Evolutionary conservation across 1,139 yeast genomes (phyloP), one percentile per base, ranked within the genome.

Genomic region (Pneumocystis canis): DNA sequence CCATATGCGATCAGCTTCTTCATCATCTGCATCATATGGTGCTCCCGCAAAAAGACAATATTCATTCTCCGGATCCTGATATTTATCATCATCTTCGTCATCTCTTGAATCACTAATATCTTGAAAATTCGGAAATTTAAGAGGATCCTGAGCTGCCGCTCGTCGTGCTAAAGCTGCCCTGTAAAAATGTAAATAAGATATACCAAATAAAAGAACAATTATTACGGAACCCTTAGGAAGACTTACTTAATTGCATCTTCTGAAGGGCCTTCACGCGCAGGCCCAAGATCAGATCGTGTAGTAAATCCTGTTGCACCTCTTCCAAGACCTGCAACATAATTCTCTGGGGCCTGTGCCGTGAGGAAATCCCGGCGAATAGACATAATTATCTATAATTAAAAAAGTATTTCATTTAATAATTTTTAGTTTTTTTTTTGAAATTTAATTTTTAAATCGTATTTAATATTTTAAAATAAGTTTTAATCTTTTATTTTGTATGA

Each of bases 261-360:
- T 7, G 78, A 76, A 54, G 74, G 70, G 5, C 74, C 75, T 31
- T 76, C 71, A 47, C 76, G 72, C 1, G 79, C 78, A 1, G 80
- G 77, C 0, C 85, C 87, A n/a, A 85, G 75, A 68, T 86, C 95
- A 1, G 92, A 87, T 65, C 89, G 80, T 0, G 96, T 87, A 0
- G 92, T 83, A 73, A 90, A 90, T 1, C 97, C 97, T 0, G 88
- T 82, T 1, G 97, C 98, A 20, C 98, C 98, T 71, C 98, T 78
- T 0, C 97, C 98, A 7, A 89, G 75, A 39, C 98, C 98, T 1
- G 97, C 87, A 54, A 89, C 81, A 71, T 92, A 92, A 5, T 95
- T 95, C 35, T 58, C 60, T 31, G 54, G 54, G 7, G 54, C 54
- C 30, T 47, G 54, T 47, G 54, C 54, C 20, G 54, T 47, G 25